These are phyloP conservation scores for Cryptosporidium bovis DNA, from an alignment of 169 alveolate genomes.

Conservation along the genomic window DNA sequence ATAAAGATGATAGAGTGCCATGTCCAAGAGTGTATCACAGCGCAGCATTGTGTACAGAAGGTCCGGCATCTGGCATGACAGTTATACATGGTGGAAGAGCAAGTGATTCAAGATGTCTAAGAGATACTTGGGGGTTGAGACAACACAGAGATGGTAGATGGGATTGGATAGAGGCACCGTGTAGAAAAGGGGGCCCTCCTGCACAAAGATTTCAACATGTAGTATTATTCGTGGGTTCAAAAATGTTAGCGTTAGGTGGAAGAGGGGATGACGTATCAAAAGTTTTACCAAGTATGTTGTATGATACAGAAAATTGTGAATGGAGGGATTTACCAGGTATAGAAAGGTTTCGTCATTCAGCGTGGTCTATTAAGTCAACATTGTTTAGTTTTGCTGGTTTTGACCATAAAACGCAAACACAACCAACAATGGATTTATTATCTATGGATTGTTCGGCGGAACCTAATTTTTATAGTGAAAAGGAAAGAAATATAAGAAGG, in stretches of 20 bases:
- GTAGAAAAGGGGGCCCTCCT: conserved; percentile 87
- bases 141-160: conserved; percentile 99
- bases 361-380: conserved; percentile 89
- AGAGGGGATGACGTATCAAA: conserved; percentile 92
- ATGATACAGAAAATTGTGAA: conserved; percentile 95
- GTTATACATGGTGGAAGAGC: conserved; percentile 98
- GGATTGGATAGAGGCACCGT: conserved; percentile 99
- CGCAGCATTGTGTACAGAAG: conserved; percentile 91
- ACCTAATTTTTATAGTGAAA: conserved; percentile 76
- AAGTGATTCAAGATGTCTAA: conserved; percentile 92
- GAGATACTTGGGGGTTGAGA: conserved; percentile 99
- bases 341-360: conserved; percentile 92
- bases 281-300: conserved; percentile 89
- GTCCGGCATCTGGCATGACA: conserved; percentile 99
- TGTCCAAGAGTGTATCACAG: conserved; percentile 96
- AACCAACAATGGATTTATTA: conserved; percentile 89
- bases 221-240: conserved; percentile 88
- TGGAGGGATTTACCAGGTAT: conserved; percentile 93
- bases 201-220: conserved; percentile 93
- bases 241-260: conserved; percentile 95
- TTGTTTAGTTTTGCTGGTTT: conserved; percentile 96
- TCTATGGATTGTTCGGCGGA: conserved; percentile 82
- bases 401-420: conserved; percentile 92
- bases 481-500: conserved; percentile 77
- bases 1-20: conserved; percentile 88